Conservation (phyloP, 257 asterid species). For the Gentiana macrophylla region DNA sequence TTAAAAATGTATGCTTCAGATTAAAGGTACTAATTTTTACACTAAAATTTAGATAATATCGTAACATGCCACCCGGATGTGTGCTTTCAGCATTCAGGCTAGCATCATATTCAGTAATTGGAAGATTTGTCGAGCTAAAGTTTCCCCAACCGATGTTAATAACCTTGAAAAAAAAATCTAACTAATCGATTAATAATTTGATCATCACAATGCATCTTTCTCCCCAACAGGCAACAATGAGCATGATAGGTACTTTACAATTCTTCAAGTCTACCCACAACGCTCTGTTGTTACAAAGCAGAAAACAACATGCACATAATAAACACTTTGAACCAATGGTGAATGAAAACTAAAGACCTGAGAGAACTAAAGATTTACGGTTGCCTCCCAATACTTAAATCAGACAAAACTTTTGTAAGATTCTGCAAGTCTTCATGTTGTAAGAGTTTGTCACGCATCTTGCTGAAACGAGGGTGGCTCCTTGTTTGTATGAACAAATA, state of each 20-base stretch:
- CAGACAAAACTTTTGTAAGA: slow-evolving; percentile 62
- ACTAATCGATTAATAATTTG: no score
- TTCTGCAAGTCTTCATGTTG: slow-evolving; percentile 56
- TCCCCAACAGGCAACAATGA: no score
- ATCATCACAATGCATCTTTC: no score
- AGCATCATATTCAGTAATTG: slow-evolving; percentile 53
- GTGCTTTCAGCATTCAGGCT: slow-evolving; percentile 45
- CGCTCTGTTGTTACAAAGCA: no score
- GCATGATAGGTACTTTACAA: no score
- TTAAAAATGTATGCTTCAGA: no score
- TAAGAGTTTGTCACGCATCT: slow-evolving; percentile 37
- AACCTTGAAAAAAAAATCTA: slow-evolving; percentile 28
- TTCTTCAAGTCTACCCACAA: no score
- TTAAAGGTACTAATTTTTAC: background rate
- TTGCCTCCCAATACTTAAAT: slow-evolving; percentile 79
- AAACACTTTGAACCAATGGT: no score
- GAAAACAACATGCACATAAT: no score
- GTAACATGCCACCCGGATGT: slow-evolving; percentile 44
- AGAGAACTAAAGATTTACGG: slow-evolving; percentile 40
- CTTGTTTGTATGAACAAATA: slow-evolving; percentile 45
- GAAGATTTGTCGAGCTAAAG: slow-evolving; percentile 55
- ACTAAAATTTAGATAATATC: background rate
- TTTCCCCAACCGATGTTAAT: slow-evolving; percentile 65
- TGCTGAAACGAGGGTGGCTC: slow-evolving; percentile 63
- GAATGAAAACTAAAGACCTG: no score